These are phyloP conservation scores for Nicotiana tabacum DNA, from an alignment of 257 asterid species.

Conservation along the genomic window DNA sequence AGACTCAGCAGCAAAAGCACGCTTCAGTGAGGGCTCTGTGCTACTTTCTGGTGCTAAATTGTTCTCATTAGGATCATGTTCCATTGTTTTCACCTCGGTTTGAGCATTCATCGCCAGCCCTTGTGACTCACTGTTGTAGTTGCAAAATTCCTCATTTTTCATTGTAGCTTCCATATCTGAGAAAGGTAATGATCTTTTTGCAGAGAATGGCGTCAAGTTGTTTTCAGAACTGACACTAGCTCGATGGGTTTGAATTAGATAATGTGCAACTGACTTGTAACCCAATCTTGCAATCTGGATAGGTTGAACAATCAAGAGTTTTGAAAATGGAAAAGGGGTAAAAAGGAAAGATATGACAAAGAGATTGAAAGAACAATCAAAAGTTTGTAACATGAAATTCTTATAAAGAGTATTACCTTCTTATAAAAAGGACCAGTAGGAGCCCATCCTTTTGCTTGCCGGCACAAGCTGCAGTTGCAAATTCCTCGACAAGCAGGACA, in stretches of 20 bases:
- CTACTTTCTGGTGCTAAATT: slow-evolving; percentile 16
- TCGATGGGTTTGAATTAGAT: slow-evolving; percentile 76
- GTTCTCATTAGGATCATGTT: slow-evolving; percentile 5
- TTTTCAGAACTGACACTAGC: slow-evolving; percentile 30
- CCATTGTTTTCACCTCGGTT: slow-evolving; percentile 9
- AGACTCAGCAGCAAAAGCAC: background rate
- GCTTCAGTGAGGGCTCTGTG: slow-evolving; percentile 13
- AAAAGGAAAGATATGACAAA: background rate
- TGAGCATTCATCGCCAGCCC: slow-evolving; percentile 6
- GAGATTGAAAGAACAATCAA: background rate
- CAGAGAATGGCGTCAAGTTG: slow-evolving; percentile 41
- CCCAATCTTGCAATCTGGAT: slow-evolving; percentile 64
- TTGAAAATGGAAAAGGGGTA: background rate
- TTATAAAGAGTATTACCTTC: slow-evolving; percentile 43
- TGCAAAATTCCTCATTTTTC: slow-evolving; percentile 24
- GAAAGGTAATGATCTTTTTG: slow-evolving; percentile 73
- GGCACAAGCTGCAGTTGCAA: slow-evolving; percentile 96
- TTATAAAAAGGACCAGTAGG: slow-evolving; percentile 79
- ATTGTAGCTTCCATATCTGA: slow-evolving; percentile 29
- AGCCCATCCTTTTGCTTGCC: slow-evolving; percentile 97
- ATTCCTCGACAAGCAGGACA: slow-evolving; percentile 94
- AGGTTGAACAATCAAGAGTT: background rate
- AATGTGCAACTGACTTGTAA: slow-evolving; percentile 91
- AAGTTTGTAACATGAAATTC: background rate
- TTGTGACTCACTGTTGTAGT: background rate